Base-by-base conservation (phyloP, 805 yeast species). In the Saturnispora gosingensis region DNA sequence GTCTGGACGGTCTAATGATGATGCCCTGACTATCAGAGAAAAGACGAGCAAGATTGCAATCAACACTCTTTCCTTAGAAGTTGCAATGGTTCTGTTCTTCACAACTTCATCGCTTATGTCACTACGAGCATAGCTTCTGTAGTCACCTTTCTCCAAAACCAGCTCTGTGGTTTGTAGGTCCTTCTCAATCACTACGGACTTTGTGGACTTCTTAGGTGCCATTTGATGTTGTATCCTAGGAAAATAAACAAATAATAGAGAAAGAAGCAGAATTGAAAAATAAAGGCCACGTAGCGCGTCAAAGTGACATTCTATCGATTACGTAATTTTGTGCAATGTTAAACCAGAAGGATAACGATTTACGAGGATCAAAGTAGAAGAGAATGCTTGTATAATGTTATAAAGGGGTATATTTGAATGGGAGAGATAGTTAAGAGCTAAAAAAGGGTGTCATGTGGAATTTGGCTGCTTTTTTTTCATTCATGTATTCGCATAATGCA, bases 1-100 rank as follows among this genome's bases (percentile, higher is more conserved):
- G 60, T 81, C 69, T 39, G 99, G 99, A 55, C 70, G 63, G 27
- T 76, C 71, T 53, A 93, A 71, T 50, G 76, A 71, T 57, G 73
- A 71, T 49, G 85, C 72, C 59, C 99, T 80, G 47, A 88, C 76
- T 45, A 67, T 60, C 11, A 73, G 55, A 0, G 96, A 77, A 36
- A 82, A 58, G 13, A 57, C 32, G 4, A 62, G 56, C 49, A 87
- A 69, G 15, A 70, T 62, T 2, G 59, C 64, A 6, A 78, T 55
- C n/a, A 73, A 55, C 0, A 70, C 4, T 48, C 68, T 68, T 58
- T 81, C 85, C 30, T 63, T 61, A 3, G 50, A 10, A 1, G 71
- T 54, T 7, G 60, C 58, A n/a, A 68, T 65, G 1, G 74, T 59
- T 61, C 85, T 77, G 46, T 71, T 59, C 5, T 65, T 63, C 20